A percentile compares a stretch with the other conserved stretches of the same genome.
Evolutionary conservation across 108 stramenopile species (phyloP).

Genomic region (Nitzschia sp.): DNA sequence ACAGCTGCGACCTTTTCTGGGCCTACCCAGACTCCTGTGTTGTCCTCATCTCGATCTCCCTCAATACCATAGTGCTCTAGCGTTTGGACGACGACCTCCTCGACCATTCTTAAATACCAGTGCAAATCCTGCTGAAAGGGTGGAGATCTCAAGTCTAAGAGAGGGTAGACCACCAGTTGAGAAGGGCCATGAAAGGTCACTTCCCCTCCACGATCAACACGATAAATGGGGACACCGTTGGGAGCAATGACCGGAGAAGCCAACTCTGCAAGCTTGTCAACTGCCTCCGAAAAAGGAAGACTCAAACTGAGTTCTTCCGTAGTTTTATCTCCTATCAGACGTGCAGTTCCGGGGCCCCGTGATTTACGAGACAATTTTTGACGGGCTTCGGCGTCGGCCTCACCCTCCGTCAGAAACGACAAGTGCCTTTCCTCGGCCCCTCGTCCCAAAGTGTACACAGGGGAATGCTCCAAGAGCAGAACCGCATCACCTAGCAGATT

Average conservation of each 20-base stretch:
- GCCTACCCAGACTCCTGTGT: slow-evolving; percentile 81
- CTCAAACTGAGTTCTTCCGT: slow-evolving; percentile 1
- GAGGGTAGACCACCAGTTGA: slow-evolving; percentile 94
- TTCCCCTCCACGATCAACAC: slow-evolving; percentile 96
- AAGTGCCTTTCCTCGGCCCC: slow-evolving; percentile 81
- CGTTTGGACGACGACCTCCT: slow-evolving; percentile 87
- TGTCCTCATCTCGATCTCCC: slow-evolving; percentile 56
- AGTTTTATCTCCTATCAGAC: slow-evolving; percentile 43
- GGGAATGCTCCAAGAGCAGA: slow-evolving; percentile 91
- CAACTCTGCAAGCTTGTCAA: slow-evolving; percentile 23
- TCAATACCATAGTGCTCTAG: slow-evolving; percentile 61
- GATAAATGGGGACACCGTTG: slow-evolving; percentile 73
- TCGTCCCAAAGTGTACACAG: slow-evolving; percentile 96
- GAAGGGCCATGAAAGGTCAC: slow-evolving; percentile 98
- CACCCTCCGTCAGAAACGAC: slow-evolving; percentile 44
- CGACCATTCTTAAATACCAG: slow-evolving; percentile 90
- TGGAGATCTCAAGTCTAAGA: slow-evolving; percentile 73
- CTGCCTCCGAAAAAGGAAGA: slow-evolving; percentile 15
- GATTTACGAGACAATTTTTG: slow-evolving; percentile 35
- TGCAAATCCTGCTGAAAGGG: slow-evolving; percentile 86
- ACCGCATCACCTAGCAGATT: slow-evolving; percentile 52
- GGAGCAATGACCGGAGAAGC: slow-evolving; percentile 69
- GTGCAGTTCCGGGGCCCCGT: slow-evolving; percentile 52
- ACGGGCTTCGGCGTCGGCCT: neutral
- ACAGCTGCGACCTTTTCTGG: slow-evolving; percentile 89